Percentiles rank a stretch among this genome's conserved stretches.
Evolutionary conservation across 495 filamentous ascomycete genomes (phyloP).

Genomic region (Penicillium mononematosum): DNA sequence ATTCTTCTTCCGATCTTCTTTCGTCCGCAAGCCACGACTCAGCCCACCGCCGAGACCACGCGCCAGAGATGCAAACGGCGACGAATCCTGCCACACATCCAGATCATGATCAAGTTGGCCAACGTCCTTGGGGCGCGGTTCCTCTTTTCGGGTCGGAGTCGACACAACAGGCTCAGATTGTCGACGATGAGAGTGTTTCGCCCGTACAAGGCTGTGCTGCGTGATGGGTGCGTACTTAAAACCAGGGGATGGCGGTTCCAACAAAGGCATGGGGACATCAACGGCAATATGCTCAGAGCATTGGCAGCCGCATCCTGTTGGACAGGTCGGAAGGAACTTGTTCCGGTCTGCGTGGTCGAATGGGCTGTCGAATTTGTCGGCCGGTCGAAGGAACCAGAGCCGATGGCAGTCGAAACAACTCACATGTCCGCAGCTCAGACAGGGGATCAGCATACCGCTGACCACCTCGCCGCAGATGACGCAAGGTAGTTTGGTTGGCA

Average conservation of each 20-base stretch:
- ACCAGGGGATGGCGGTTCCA: constrained; percentile 22
- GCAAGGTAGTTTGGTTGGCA: constrained; percentile 43
- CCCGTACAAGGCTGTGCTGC: constrained; percentile 11
- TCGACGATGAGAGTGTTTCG: constrained; percentile 27
- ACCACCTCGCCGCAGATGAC: constrained; percentile 48
- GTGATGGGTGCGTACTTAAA: neutral
- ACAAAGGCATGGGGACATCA: constrained; percentile 28
- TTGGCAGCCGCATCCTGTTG: constrained; percentile 51
- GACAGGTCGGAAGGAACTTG: constrained; percentile 35
- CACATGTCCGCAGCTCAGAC: constrained; percentile 53
- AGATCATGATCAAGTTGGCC: constrained; percentile 37
- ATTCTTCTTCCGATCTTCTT: constrained; percentile 34
- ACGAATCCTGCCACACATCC: constrained; percentile 41
- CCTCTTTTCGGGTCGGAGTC: constrained; percentile 15
- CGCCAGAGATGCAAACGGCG: constrained; percentile 48
- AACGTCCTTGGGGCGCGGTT: constrained; percentile 15
- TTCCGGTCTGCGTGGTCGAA: constrained; percentile 11
- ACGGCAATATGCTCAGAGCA: constrained; percentile 45
- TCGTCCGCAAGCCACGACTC: constrained; percentile 39
- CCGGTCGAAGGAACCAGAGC: constrained; percentile 36
- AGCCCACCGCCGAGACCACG: constrained; percentile 46
- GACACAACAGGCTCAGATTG: constrained; percentile 22
- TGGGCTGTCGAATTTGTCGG: constrained; percentile 16
- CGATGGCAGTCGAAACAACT: constrained; percentile 50
- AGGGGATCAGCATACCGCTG: constrained; percentile 51